Conservation (phyloP, 768 basidiomycete species). For the Phylloporus sp. region DNA sequence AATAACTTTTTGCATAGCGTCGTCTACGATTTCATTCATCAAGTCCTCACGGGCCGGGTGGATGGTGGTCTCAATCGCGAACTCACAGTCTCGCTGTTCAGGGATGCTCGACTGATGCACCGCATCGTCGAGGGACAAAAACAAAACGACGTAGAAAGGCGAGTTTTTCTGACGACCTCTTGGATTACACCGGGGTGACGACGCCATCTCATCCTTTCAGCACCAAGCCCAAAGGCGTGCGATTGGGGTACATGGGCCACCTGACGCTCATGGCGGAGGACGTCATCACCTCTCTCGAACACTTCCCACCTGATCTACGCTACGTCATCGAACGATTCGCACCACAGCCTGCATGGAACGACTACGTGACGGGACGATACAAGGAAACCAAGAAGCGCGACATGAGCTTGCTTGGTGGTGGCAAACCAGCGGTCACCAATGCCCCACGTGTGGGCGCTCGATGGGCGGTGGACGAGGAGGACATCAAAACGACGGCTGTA, state of each 20-base stretch:
- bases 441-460: conserved; percentile 31
- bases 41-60: conserved; percentile 84
- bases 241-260: conserved; percentile 96
- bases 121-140: conserved; percentile 84
- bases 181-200: conserved; percentile 4
- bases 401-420: conserved; percentile 75
- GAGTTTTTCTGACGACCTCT: conserved; percentile 19
- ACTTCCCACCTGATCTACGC: conserved; percentile 77
- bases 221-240: conserved; percentile 66
- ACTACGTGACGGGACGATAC: conserved; percentile 82
- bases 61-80: conserved; percentile 82
- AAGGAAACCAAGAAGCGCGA: conserved; percentile 84
- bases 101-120: conserved; percentile 78
- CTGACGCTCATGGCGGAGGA: conserved; percentile 93
- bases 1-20: conserved; percentile 97
- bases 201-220: conserved; percentile 36
- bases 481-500: conserved; percentile 28
- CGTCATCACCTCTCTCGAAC: conserved; percentile 81
- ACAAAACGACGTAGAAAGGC: conserved; percentile 75
- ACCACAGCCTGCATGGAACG: conserved; percentile 80
- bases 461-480: conserved; percentile 73
- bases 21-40: conserved; percentile 93
- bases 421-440: conserved; percentile 59
- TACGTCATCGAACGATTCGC: conserved; percentile 59
- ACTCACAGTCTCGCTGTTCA: conserved; percentile 76